phyloP scores from a whole-genome alignment of 805 yeast genomes.

The Vanderwaltozyma polyspora region DNA sequence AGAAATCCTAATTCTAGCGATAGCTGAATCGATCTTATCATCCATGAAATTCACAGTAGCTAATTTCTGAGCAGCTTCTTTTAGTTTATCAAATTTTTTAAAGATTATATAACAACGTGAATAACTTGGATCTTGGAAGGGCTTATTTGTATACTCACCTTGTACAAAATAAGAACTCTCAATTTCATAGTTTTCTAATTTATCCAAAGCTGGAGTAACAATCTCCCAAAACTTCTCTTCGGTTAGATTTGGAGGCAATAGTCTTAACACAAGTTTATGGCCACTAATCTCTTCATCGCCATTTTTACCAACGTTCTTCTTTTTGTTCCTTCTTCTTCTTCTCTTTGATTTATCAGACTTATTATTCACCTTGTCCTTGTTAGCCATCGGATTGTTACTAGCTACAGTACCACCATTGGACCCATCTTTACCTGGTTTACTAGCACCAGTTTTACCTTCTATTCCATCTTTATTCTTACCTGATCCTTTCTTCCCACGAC shows the following conservation, averaged over 20 bases:
- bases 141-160: conserved; percentile 18
- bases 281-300: background rate
- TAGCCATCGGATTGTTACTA: background rate
- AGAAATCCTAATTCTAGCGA: conserved; percentile 11
- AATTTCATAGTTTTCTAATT: conserved; percentile 20
- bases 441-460: background rate
- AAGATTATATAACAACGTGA: conserved; percentile 36
- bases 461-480: background rate
- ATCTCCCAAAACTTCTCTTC: conserved; percentile 26
- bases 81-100: conserved; percentile 20
- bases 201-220: conserved; percentile 10
- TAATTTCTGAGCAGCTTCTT: conserved; percentile 24
- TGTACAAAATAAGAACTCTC: conserved; percentile 25
- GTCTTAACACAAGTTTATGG: conserved; percentile 28
- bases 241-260: conserved; percentile 34
- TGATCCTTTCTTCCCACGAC: background rate
- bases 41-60: conserved; percentile 24
- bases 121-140: conserved; percentile 30
- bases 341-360: background rate
- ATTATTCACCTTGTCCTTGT: background rate
- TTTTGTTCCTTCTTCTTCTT: background rate
- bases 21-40: conserved; percentile 17
- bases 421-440: background rate
- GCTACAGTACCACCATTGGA: background rate
- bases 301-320: background rate